Percentiles rank a stretch among this genome's conserved stretches.
phyloP scores from a whole-genome alignment of 2,329 filamentous ascomycete species.

The Chaetothyriales sp. region DNA sequence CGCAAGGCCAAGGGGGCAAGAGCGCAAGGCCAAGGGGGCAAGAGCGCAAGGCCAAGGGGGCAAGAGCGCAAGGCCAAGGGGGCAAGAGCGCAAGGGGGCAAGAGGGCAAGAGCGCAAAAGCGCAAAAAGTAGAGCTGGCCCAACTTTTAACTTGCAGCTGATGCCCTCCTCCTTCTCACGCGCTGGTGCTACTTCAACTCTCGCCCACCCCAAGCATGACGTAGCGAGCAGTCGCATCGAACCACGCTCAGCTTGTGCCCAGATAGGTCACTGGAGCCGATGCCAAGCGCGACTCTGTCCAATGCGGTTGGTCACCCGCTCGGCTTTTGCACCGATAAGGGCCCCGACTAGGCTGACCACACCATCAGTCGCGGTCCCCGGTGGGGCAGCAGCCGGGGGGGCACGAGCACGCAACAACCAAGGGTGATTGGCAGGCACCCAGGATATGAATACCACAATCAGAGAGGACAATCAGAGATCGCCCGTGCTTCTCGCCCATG shows the following conservation, averaged over 20 bases:
- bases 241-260: neutral
- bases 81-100: too few species aligned
- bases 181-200: neutral
- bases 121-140: neutral
- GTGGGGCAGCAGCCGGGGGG: neutral
- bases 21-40: too few species aligned
- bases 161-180: neutral
- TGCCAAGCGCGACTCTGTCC: neutral
- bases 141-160: neutral
- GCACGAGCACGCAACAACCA: conserved; percentile 1
- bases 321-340: neutral
- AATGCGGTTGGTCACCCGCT: neutral
- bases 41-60: too few species aligned
- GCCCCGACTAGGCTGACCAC: neutral
- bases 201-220: neutral
- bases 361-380: neutral
- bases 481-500: neutral
- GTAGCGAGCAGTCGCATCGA: neutral
- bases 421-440: neutral
- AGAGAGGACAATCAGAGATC: neutral
- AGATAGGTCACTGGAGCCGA: neutral
- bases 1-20: too few species aligned
- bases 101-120: neutral
- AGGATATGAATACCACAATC: neutral
- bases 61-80: too few species aligned